Evolutionary conservation across 2,329 filamentous ascomycete species (phyloP), one percentile per base, ranked within the genome.

Genomic region (Ustulina deusta): DNA sequence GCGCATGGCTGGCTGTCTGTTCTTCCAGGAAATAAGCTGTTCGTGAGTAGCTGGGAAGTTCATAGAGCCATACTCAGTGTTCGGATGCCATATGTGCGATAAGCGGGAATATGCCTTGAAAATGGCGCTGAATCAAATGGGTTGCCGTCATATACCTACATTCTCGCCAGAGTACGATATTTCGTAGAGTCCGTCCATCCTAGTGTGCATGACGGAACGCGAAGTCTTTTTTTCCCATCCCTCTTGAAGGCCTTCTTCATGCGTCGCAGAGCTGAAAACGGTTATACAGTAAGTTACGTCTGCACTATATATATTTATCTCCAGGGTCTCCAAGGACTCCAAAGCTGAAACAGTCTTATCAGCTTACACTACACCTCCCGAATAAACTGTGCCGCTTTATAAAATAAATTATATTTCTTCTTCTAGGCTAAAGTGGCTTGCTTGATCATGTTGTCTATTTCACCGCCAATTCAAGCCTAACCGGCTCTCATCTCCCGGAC

Each of bases 231-330:
- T 29, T 13, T 36, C 40, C 32, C 3, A 15, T 56, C 36, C 10
- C 7, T 29, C 25, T 17, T 1, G 1, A 20, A 60, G 15, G 22
- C 48, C 20, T 10, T 13, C 15, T 38, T 3, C 15, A 22, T 10
- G 6, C 22, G 42, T 51, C 34, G 27, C 10, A 42, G 20, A 40
- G 51, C 42, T 62, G 51, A 54, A 52, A 11, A 7, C 9, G 9
- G 25, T 38, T n/a, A 15, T 42, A 42, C 15, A 17, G 13, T 17
- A 17, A n/a, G n/a, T n/a, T 25, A 13, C 22, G 25, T 27, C 11
- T 51, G 34, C 17, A 52, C 54, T 59, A 54, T 48, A 65, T 65
- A 55, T 48, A 57, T 25, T n/a, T n/a, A n/a, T 58, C 25, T 32
- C 32, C 4, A 10, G 17, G 40, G 44, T n/a, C 42, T 25, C 42